Percentiles rank a stretch among this genome's conserved stretches.
Conservation (phyloP, 2,329 filamentous ascomycete genomes). For the Myrmaecium sp. region DNA sequence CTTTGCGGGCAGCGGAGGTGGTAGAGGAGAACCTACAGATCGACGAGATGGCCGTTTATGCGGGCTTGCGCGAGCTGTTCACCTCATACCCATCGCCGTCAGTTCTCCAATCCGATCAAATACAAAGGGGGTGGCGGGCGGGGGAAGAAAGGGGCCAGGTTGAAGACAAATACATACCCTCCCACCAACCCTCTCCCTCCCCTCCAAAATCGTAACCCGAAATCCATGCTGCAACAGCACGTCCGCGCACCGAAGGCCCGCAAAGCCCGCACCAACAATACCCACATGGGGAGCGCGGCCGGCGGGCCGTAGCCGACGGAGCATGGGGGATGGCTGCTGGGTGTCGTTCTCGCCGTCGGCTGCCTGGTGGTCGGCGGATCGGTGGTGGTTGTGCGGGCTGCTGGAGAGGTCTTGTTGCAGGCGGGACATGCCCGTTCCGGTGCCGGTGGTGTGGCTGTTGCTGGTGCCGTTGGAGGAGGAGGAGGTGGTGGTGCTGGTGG, state of each 20-base stretch:
- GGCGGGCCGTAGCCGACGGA: slow-evolving; percentile 16
- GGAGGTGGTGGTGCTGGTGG: slow-evolving; percentile 14
- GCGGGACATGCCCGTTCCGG: slow-evolving; percentile 11
- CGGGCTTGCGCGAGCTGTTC: slow-evolving; percentile 30
- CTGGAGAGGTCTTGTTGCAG: slow-evolving; percentile 17
- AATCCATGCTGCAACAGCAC: slow-evolving; percentile 47
- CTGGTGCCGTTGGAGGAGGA: slow-evolving; percentile 3
- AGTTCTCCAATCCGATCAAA: too few species aligned
- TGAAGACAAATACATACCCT: slow-evolving; percentile 31
- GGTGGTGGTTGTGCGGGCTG: slow-evolving; percentile 12
- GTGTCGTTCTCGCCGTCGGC: slow-evolving; percentile 6
- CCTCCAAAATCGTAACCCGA: slow-evolving; percentile 53
- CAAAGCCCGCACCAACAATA: slow-evolving; percentile 53
- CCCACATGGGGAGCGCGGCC: slow-evolving; percentile 37
- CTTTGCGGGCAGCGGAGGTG: background rate
- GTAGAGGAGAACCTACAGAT: slow-evolving; percentile 30
- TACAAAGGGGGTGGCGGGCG: slow-evolving; percentile 9
- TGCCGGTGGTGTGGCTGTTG: slow-evolving; percentile 8
- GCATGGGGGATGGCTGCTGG: slow-evolving; percentile 8
- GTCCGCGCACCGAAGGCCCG: slow-evolving; percentile 55
- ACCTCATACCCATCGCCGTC: slow-evolving; percentile 2
- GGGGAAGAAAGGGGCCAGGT: too few species aligned
- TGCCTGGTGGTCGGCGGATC: slow-evolving; percentile 7
- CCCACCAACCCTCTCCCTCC: slow-evolving; percentile 48
- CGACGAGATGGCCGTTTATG: slow-evolving; percentile 33